Base-by-base conservation (phyloP, 257 asterid species). In the Euphrasia confusa region DNA sequence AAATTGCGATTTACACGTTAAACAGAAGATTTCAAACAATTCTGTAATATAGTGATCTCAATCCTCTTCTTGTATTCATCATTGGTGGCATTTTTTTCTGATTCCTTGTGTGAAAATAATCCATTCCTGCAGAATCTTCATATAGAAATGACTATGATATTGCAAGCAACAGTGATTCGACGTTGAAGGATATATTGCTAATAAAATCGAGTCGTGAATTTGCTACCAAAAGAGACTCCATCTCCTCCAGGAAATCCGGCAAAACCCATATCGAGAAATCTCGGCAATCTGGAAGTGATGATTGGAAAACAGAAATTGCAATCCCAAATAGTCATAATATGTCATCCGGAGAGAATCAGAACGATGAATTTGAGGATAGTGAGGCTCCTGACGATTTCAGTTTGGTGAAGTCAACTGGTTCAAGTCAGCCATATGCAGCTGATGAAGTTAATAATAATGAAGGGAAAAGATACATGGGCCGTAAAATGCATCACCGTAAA, bases 281-380 rank as follows among this genome's bases (percentile, higher is more conserved):
- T 78, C 89, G 67, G 66, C 75, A 71, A 57, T 77, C 93, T 14
- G 83, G 71, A 66, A 70, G 81, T 70, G 79, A 63, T 72, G 89
- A 86, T 64, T 92, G 97, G 97, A 82, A 72, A 67, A 74, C 88
- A 69, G 95, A 92, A 68, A 78, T 84, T 71, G 90, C 95, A 65
- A 70, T 88, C 71, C 97, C 96, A 56, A 86, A 77, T 72, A 67
- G 60, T 63, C 81, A 60, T 30, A 75, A 70, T 59, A 59, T 67
- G 58, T 68, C 84, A 35, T 53, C 65, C 12, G 47, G 81, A 60
- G 89, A 81, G 58, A 66, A 68, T 73, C 79, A 58, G 26, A 74
- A 75, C 66, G 95, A 83, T 67, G 95, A 86, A 74, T 84, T 92
- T 54, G 93, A 86, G 64, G 74, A 83, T 65, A 81, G 89, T 60